A percentile compares a stretch with the other conserved stretches of the same genome.
phyloP scores from a whole-genome alignment of 768 basidiomycete species.

The Boletus fagicola region DNA sequence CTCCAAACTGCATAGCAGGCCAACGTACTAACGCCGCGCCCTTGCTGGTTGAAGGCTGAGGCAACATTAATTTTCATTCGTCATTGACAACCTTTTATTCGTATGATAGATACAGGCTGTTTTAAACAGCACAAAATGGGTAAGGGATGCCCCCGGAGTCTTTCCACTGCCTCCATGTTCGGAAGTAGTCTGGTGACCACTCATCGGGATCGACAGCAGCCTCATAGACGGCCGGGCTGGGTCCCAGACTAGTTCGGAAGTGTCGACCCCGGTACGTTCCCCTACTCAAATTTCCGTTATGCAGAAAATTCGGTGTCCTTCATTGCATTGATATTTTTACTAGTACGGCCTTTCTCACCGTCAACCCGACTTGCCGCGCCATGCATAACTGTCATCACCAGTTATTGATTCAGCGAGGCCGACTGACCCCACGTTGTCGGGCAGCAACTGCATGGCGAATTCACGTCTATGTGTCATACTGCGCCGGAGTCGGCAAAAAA shows the following conservation, averaged over 20 bases:
- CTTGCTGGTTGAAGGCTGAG: not conserved
- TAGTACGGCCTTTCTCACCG: not conserved
- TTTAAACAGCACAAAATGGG: not conserved
- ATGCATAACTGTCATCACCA: not conserved
- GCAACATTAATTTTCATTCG: not conserved
- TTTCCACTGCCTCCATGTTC: not conserved
- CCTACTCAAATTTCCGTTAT: not conserved
- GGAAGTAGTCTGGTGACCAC: too few species aligned
- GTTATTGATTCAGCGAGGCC: not conserved
- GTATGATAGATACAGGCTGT: not conserved
- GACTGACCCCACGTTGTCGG: not conserved
- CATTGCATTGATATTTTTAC: not conserved
- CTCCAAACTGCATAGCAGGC: not conserved
- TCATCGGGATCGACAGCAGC: too few species aligned
- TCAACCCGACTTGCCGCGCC: not conserved
- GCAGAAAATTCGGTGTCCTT: not conserved
- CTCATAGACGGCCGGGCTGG: too few species aligned
- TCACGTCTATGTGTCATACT: not conserved
- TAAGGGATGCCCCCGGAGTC: not conserved
- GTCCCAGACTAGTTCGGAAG: too few species aligned
- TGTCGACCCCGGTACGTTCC: not conserved
- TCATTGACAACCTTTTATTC: not conserved
- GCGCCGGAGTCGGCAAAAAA: conserved; percentile 4
- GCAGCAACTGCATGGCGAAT: not conserved
- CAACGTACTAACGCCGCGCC: not conserved